Evolutionary conservation across 371 early-diverging fungal genomes (phyloP), one percentile per base, ranked within the genome.

Genomic region (Fennellomyces sp.): DNA sequence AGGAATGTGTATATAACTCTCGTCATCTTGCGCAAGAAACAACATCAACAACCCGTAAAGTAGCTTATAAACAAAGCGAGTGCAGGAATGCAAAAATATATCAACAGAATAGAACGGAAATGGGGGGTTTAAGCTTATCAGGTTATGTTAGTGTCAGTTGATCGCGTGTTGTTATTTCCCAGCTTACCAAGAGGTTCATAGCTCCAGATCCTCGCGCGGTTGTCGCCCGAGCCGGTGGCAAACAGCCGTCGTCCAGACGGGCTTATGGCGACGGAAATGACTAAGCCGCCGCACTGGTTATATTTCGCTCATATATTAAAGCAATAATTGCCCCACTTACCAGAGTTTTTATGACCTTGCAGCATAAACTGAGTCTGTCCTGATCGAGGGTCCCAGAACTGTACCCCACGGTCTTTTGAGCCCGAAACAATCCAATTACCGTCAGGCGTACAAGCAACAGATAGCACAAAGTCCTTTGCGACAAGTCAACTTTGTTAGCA

Each of bases 141-240:
- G 35, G 35, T 33, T 13, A 33, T 33, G 35, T 33, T 33, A 33
- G 35, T 13, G 5, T 21, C 28, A 51, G 13, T 29, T 6, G 3
- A 10, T 8, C 17, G n/a, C n/a, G n/a, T n/a, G n/a, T 54, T 25
- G 38, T 8, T 54, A 5, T 19, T 11, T n/a, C n/a, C 27, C 21
- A 15, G 26, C 61, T 38, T 61, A 61, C 69, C 58, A 45, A 5
- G 48, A 66, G 77, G 65, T 50, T 80, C 81, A 66, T 91, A 92
- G 36, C 89, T 87, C 98, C 98, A 98, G 42, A 97, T 86, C 58
- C 97, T 82, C 15, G 96, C 97, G 56, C 91, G 87, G 64, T 87
- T 89, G 81, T 98, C 98, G 35, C 98, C 98, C n/a, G 94, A 93
- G 4, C 97, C 99, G 10, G 98, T 97, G 15, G 98, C 98, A 81